Conservation (phyloP, 768 basidiomycete species). For the Naganishia randhawae region DNA sequence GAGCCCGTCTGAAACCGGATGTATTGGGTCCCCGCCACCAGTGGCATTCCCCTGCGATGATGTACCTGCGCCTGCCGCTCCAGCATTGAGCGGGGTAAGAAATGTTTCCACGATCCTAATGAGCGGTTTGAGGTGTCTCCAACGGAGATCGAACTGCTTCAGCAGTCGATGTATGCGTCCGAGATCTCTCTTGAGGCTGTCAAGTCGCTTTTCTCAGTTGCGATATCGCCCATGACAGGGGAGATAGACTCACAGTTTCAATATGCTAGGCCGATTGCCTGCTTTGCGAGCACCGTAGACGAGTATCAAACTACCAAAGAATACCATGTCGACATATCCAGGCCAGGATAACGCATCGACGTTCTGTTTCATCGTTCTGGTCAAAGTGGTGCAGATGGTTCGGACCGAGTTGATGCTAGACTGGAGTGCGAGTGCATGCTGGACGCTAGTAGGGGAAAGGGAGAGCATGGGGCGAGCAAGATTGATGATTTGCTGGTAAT, state of each 20-base stretch:
- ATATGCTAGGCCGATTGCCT: constrained; percentile 15
- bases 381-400: constrained; percentile 28
- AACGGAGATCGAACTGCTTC: constrained; percentile 23
- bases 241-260: neutral
- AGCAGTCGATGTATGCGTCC: constrained; percentile 27
- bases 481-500: constrained; percentile 34
- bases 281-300: constrained; percentile 30
- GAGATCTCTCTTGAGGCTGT: constrained; percentile 24
- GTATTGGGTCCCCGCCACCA: neutral
- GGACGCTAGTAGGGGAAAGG: constrained; percentile 23
- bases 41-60: neutral
- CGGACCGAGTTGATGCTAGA: constrained; percentile 31
- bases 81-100: neutral
- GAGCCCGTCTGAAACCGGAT: neutral
- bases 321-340: constrained; percentile 35
- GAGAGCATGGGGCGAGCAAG: constrained; percentile 31
- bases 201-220: neutral
- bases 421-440: constrained; percentile 34
- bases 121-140: constrained; percentile 25
- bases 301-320: constrained; percentile 32
- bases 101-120: constrained; percentile 23
- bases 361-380: neutral
- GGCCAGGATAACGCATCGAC: constrained; percentile 28
- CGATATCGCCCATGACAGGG: neutral
- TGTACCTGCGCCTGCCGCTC: neutral